Evolutionary conservation across 164 flowering plant genomes (phyloP).

Genomic region (Magnolia sinica): DNA sequence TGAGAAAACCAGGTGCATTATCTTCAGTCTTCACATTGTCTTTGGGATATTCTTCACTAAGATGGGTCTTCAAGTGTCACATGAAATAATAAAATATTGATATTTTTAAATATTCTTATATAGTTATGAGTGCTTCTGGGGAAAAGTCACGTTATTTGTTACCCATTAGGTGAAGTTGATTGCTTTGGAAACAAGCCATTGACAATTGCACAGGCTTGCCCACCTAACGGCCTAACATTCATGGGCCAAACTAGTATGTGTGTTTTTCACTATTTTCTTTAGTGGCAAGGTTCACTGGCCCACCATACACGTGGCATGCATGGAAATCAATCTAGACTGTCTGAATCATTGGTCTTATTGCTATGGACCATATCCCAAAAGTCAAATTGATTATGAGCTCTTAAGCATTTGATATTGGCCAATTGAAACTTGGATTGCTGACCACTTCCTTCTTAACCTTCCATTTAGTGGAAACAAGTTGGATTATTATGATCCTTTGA

Average conservation of each 20-base stretch:
- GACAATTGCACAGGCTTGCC: background rate
- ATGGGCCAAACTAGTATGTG: background rate
- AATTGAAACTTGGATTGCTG: background rate
- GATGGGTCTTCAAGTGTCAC: conserved; percentile 1
- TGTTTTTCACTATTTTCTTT: background rate
- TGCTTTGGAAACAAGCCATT: conserved; percentile 6
- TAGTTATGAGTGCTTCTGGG: background rate
- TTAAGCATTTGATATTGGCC: background rate
- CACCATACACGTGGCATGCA: background rate
- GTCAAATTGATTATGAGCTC: background rate
- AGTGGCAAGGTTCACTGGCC: background rate
- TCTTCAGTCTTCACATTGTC: no score
- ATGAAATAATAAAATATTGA: background rate
- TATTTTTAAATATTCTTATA: background rate
- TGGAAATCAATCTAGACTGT: background rate
- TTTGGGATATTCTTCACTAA: conserved; percentile 1
- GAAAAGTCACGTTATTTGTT: conserved; percentile 3
- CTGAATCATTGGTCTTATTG: background rate
- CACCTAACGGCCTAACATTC: background rate
- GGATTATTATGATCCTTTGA: no score
- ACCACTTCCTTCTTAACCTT: no score
- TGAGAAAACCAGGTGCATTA: background rate
- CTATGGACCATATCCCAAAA: background rate
- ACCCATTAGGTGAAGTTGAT: conserved; percentile 5
- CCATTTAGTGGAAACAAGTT: background rate